phyloP scores from a whole-genome alignment of 1,284 basidiomycete species.

The Puccinia polysora region DNA sequence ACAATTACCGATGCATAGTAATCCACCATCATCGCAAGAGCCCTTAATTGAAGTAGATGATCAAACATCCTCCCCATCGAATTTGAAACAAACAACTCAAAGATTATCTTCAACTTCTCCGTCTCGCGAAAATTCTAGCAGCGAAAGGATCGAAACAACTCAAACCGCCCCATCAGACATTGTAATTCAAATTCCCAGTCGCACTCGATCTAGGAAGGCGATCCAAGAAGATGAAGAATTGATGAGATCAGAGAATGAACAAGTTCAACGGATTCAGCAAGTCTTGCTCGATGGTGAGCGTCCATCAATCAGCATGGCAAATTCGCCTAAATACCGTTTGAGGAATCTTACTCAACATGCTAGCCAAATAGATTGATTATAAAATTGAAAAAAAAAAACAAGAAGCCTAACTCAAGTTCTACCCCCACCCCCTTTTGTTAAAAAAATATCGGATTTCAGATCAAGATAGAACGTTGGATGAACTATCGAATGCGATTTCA shows the following conservation, averaged over 20 bases:
- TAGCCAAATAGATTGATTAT: background rate
- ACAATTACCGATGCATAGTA: background rate
- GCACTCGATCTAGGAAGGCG: slow-evolving; percentile 16
- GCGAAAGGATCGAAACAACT: background rate
- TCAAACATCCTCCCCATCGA: no score
- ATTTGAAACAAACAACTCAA: background rate
- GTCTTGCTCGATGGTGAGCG: slow-evolving; percentile 33
- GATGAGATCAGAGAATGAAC: slow-evolving; percentile 36
- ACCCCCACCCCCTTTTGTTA: no score
- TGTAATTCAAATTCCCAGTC: slow-evolving; percentile 3
- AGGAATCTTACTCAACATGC: no score
- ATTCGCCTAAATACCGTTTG: no score
- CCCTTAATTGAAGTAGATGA: slow-evolving; percentile 22
- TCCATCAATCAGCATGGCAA: background rate
- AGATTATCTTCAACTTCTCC: background rate
- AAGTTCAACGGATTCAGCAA: slow-evolving; percentile 40
- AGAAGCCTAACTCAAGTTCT: no score
- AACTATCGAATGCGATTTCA: slow-evolving; percentile 41
- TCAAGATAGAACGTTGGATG: slow-evolving; percentile 39
- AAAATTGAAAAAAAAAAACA: no score
- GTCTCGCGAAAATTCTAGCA: background rate
- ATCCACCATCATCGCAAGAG: background rate
- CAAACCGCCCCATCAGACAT: background rate
- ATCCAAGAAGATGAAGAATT: slow-evolving; percentile 35
- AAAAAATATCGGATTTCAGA: slow-evolving; percentile 16